phyloP scores from a whole-genome alignment of 306 rosid species.

The Prunus persica region Prunus_persica_NCBIv2 NC_034010.1:22623001-22623500 shows the following conservation, averaged over 20 bases:
- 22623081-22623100: slow-evolving; percentile 17
- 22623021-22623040: slow-evolving; percentile 16
- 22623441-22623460: slow-evolving; percentile 89
- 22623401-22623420: slow-evolving; percentile 55
- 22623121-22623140: slow-evolving; percentile 44
- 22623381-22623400: slow-evolving; percentile 78
- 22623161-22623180: slow-evolving; percentile 40
- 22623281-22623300: slow-evolving; percentile 33
- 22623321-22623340: slow-evolving; percentile 45
- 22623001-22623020: slow-evolving; percentile 60
- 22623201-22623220: slow-evolving; percentile 35
- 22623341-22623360: slow-evolving; percentile 56
- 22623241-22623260: slow-evolving; percentile 48
- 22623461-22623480: slow-evolving; percentile 50
- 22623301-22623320: slow-evolving; percentile 33
- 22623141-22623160: slow-evolving; percentile 42
- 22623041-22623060: slow-evolving; percentile 40
- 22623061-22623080: slow-evolving; percentile 64
- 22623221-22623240: slow-evolving; percentile 41
- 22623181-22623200: slow-evolving; percentile 45
- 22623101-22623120: slow-evolving; percentile 1
- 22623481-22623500: slow-evolving; percentile 67
- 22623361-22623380: slow-evolving; percentile 39
- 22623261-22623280: slow-evolving; percentile 35
- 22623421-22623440: slow-evolving; percentile 62